Conservation (phyloP, 176 grass and related monocot species). For the Oryza punctata region DNA sequence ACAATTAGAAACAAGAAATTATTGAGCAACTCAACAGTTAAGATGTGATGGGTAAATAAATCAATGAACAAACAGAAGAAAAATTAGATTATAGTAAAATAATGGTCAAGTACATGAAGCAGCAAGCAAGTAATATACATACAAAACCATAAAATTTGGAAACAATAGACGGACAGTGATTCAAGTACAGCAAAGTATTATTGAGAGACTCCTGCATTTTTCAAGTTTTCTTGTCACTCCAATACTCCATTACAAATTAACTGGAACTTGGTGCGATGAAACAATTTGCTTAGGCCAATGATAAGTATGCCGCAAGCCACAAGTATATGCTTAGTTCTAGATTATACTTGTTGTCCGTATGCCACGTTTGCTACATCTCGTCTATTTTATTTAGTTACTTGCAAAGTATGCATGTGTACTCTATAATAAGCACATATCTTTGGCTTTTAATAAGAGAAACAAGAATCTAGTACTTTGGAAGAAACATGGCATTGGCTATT, state of each 20-base stretch:
- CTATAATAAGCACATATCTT: too few relatives aligned
- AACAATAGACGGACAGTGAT: background rate
- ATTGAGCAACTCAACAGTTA: background rate
- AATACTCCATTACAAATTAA: background rate
- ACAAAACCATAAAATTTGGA: background rate
- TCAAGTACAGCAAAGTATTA: background rate
- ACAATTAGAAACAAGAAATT: conserved; percentile 8
- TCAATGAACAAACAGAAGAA: background rate
- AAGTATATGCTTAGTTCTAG: conserved; percentile 1
- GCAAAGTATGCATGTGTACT: background rate
- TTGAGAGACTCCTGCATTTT: background rate
- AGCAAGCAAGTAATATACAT: conserved; percentile 6
- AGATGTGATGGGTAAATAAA: conserved; percentile 1
- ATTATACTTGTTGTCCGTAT: background rate
- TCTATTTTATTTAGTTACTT: background rate
- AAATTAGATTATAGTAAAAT: conserved; percentile 11
- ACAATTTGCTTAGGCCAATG: conserved; percentile 16
- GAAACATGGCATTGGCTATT: background rate
- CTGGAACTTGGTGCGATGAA: background rate
- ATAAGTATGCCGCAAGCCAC: background rate
- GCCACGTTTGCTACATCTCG: background rate
- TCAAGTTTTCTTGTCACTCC: background rate
- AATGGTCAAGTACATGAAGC: conserved; percentile 14
- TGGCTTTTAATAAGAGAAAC: background rate
- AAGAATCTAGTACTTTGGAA: background rate